Conservation (phyloP, 139 green algal genomes). For the Tetradesmus obliquus region DNA sequence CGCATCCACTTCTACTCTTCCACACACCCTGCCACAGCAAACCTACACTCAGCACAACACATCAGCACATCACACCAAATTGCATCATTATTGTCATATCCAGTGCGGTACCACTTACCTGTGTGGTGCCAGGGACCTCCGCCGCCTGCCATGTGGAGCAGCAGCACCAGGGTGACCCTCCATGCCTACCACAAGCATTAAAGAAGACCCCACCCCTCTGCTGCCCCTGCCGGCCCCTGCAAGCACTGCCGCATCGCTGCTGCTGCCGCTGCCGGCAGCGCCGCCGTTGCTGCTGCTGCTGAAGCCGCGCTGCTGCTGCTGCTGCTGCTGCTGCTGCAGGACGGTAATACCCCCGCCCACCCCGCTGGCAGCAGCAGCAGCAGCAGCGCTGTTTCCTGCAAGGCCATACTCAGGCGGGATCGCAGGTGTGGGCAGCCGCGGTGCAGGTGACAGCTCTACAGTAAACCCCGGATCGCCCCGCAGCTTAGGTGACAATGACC, state of each 20-base stretch:
- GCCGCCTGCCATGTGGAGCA: neutral
- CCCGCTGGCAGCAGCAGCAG: slow-evolving; percentile 1
- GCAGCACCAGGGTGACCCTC: slow-evolving; percentile 19
- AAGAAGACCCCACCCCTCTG: neutral
- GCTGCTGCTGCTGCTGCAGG: slow-evolving; percentile 15
- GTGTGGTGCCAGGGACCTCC: neutral
- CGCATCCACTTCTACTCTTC: too few relatives aligned
- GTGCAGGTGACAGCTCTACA: slow-evolving; percentile 12
- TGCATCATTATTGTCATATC: neutral
- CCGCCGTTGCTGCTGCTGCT: neutral
- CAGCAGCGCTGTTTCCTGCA: neutral
- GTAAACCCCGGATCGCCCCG: slow-evolving; percentile 6
- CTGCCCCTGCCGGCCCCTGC: neutral
- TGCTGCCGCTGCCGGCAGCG: neutral
- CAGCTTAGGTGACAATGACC: neutral
- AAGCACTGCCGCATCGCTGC: neutral
- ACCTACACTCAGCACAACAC: neutral
- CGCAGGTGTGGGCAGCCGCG: neutral
- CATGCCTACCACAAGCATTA: neutral
- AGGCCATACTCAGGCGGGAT: neutral
- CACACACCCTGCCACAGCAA: too few relatives aligned
- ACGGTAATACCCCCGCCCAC: neutral
- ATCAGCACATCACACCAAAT: neutral
- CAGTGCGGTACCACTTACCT: neutral
- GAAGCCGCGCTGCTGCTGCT: slow-evolving; percentile 18